A percentile compares a stretch with the other conserved stretches of the same genome.
phyloP scores from a whole-genome alignment of 495 filamentous ascomycete species.

The Talaromyces thailandensis region DNA sequence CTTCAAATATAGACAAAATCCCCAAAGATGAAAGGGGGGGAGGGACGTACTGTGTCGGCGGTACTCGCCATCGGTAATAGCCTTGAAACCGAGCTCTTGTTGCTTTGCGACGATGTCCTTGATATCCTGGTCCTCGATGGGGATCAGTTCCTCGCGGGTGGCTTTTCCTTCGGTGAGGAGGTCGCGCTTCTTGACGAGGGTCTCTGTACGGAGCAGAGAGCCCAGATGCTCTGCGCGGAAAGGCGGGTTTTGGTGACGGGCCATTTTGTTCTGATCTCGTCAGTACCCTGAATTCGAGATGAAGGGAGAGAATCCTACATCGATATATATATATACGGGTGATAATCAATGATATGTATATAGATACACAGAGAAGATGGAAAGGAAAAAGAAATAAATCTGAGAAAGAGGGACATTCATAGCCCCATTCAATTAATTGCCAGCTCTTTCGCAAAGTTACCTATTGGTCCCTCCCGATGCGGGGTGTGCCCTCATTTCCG shows the following conservation, averaged over 20 bases:
- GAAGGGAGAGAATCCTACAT: not conserved
- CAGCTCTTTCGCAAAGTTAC: not conserved
- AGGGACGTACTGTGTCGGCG: constrained; percentile 47
- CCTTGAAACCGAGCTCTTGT: constrained; percentile 55
- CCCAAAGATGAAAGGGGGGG: not conserved
- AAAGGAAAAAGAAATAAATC: not conserved
- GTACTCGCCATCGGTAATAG: constrained; percentile 70
- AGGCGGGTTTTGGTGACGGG: constrained; percentile 50
- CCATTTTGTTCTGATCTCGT: not conserved
- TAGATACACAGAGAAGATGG: not conserved
- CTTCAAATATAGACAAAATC: not conserved
- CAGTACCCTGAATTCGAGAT: not conserved
- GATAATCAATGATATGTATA: not conserved
- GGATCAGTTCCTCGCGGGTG: constrained; percentile 25
- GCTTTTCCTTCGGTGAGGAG: constrained; percentile 43
- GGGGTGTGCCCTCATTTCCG: not conserved
- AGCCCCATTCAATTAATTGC: not conserved
- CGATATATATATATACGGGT: not conserved
- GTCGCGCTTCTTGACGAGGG: constrained; percentile 56
- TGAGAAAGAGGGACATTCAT: not conserved
- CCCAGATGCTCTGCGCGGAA: constrained; percentile 82
- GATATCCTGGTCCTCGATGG: constrained; percentile 58
- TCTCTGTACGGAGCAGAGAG: constrained; percentile 65
- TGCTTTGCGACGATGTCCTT: constrained; percentile 57
- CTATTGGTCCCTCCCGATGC: not conserved